Conservation (phyloP, 306 rosid genomes). For the Cajanus cajan region DNA sequence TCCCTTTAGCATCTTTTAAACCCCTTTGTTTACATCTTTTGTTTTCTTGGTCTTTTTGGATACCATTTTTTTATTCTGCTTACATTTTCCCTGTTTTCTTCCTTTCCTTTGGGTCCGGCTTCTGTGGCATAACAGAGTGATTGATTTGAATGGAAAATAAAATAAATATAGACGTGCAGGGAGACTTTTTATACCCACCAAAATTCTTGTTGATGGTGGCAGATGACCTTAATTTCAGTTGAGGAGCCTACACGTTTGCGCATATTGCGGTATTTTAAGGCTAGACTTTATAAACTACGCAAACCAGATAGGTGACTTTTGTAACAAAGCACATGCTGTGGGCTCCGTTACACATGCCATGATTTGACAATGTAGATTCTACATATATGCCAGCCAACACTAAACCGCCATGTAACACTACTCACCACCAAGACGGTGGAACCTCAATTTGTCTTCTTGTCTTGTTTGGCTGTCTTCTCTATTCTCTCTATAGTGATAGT, state of each 20-base stretch:
- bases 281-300: background rate
- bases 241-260: constrained; percentile 27
- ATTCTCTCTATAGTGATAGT: too few species aligned
- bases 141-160: background rate
- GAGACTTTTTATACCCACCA: too few species aligned
- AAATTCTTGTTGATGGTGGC: background rate
- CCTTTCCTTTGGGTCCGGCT: background rate
- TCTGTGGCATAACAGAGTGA: background rate
- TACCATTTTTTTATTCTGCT: background rate
- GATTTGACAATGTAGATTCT: constrained; percentile 19
- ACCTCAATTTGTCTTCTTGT: background rate
- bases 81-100: background rate
- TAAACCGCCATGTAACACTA: background rate
- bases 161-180: background rate
- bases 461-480: too few species aligned
- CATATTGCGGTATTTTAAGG: constrained; percentile 36
- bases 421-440: background rate
- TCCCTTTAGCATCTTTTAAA: background rate
- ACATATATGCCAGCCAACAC: background rate
- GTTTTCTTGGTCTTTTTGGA: background rate
- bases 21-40: background rate
- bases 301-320: constrained; percentile 21
- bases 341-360: constrained; percentile 31
- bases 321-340: constrained; percentile 43
- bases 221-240: constrained; percentile 28